Evolutionary conservation across 176 grass and related monocot species (phyloP).

Genomic region (Juncus effusus): DNA sequence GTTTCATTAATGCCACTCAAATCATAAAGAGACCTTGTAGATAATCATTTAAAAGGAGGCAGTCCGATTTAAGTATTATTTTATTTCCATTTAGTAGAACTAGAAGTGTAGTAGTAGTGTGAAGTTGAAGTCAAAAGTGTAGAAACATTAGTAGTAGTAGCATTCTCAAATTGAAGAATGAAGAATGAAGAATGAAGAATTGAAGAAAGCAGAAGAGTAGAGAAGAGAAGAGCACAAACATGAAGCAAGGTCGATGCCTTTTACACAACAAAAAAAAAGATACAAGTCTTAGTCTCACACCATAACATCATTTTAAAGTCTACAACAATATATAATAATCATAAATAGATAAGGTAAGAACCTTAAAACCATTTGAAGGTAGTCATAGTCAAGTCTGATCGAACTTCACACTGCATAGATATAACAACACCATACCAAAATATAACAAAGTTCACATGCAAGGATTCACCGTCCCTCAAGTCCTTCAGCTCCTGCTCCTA

Average conservation of each 20-base stretch:
- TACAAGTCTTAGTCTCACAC: conserved; percentile 65
- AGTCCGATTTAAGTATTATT: too few species aligned
- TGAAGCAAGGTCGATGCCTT: conserved; percentile 56
- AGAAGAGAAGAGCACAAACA: conserved; percentile 80
- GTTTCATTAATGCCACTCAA: too few species aligned
- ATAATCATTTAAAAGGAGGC: too few species aligned
- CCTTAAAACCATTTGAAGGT: conserved; percentile 70
- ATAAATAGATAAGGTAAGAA: conserved; percentile 68
- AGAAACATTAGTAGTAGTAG: conserved; percentile 13
- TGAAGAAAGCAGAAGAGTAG: conserved; percentile 46
- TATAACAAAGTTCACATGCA: conserved; percentile 25
- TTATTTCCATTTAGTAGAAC: neutral
- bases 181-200: neutral
- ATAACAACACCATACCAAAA: conserved; percentile 42
- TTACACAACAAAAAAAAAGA: conserved; percentile 75
- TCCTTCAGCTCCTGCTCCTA: conserved; percentile 55
- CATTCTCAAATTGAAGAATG: conserved; percentile 17
- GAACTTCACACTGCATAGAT: neutral
- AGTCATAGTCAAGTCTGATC: conserved; percentile 15
- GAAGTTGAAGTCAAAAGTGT: conserved; percentile 8
- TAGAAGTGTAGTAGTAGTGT: conserved; percentile 11
- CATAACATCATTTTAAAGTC: conserved; percentile 42
- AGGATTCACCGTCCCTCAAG: conserved; percentile 8
- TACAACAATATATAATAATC: conserved; percentile 37
- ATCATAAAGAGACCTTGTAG: too few species aligned